These are phyloP conservation scores for Lotmaria passim DNA, from an alignment of 208 protist genomes.

Conservation along the genomic window DNA sequence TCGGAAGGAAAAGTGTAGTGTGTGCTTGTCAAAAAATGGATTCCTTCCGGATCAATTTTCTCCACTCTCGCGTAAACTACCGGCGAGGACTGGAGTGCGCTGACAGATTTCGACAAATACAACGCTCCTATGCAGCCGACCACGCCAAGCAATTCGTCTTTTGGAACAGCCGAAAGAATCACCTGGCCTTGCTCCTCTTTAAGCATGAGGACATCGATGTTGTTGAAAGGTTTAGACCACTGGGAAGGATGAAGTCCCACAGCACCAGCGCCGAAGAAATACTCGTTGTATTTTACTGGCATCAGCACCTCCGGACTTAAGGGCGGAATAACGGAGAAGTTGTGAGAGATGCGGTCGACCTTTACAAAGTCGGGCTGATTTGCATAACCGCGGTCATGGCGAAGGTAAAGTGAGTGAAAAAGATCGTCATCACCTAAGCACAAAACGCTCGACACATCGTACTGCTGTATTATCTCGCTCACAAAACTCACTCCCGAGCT, in stretches of 20 bases:
- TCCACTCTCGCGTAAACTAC: constrained; percentile 71
- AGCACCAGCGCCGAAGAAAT: constrained; percentile 75
- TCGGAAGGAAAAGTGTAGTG: constrained; percentile 78
- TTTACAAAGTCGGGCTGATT: constrained; percentile 27
- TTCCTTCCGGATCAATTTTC: constrained; percentile 63
- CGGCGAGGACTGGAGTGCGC: constrained; percentile 54
- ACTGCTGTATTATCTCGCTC: constrained; percentile 61
- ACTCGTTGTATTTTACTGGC: constrained; percentile 53
- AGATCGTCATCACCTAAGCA: constrained; percentile 79
- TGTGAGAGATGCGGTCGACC: constrained; percentile 73
- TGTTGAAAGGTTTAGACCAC: constrained; percentile 67
- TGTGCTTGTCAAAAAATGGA: constrained; percentile 81
- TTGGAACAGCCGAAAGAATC: constrained; percentile 52
- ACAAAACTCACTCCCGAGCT: constrained; percentile 69
- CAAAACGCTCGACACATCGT: constrained; percentile 69
- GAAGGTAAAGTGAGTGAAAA: constrained; percentile 63
- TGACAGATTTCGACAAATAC: constrained; percentile 44
- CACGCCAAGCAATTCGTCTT: constrained; percentile 64
- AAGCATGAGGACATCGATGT: constrained; percentile 67
- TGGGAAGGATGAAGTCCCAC: constrained; percentile 66
- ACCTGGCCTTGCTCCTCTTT: constrained; percentile 67
- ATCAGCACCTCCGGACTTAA: constrained; percentile 37
- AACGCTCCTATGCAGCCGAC: constrained; percentile 81
- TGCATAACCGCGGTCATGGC: constrained; percentile 31
- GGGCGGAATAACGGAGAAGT: constrained; percentile 42